phyloP scores from a whole-genome alignment of 31 red algal genomes.

The Bonnemaisonia californica region DNA sequence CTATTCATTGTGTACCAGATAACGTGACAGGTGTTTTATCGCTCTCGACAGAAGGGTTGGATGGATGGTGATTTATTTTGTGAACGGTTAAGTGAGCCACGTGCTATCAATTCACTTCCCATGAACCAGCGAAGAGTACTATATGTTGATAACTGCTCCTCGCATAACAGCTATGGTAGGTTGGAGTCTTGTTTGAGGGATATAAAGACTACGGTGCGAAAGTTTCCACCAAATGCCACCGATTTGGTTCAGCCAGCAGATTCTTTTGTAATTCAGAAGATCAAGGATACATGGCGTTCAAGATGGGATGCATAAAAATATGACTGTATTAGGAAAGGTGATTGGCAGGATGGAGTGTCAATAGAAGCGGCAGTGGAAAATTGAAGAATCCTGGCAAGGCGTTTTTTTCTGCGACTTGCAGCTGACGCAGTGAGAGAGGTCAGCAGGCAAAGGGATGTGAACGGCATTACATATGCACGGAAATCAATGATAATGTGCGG shows the following conservation, averaged over 20 bases:
- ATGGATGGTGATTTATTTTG: constrained; percentile 23
- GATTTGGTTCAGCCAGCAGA: constrained; percentile 26
- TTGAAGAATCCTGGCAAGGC: no score
- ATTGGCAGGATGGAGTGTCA: no score
- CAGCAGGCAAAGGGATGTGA: no score
- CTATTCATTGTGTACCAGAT: constrained; percentile 20
- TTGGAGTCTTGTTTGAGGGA: not conserved
- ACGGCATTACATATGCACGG: no score
- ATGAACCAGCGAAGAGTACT: constrained; percentile 1
- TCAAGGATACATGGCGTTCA: constrained; percentile 11
- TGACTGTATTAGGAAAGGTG: no score
- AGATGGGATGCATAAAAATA: constrained; percentile 32
- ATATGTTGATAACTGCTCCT: constrained; percentile 34
- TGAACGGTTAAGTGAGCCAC: not conserved
- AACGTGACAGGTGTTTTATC: constrained; percentile 42
- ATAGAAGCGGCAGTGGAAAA: no score
- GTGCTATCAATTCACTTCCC: not conserved
- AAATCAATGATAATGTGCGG: no score
- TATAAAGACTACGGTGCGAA: constrained; percentile 1
- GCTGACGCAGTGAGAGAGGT: no score
- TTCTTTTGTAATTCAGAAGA: constrained; percentile 45
- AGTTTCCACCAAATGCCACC: constrained; percentile 27
- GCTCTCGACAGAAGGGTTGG: constrained; percentile 40
- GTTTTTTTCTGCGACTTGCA: no score
- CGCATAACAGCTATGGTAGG: not conserved